A percentile compares a stretch with the other conserved stretches of the same genome.
phyloP scores from a whole-genome alignment of 805 yeast species.

The Crinitomyces ghanaensis region DNA sequence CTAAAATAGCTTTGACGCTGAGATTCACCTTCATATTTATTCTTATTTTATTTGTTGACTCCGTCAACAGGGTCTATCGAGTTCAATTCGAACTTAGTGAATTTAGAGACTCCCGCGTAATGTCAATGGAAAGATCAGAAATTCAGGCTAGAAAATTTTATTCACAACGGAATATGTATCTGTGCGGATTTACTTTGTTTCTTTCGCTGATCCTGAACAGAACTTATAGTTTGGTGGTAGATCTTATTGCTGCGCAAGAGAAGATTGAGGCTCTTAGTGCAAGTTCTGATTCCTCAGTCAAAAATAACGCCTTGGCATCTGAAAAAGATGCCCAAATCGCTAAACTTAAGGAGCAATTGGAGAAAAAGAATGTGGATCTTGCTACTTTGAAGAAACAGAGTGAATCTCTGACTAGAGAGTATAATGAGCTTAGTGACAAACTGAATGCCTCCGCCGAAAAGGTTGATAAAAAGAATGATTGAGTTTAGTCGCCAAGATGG shows the following conservation, averaged over 20 bases:
- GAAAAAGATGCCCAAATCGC: constrained; percentile 32
- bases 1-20: constrained; percentile 62
- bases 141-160: constrained; percentile 85
- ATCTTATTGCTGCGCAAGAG: constrained; percentile 38
- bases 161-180: constrained; percentile 91
- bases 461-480: constrained; percentile 23
- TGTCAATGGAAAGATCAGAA: constrained; percentile 56
- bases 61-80: constrained; percentile 69
- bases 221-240: constrained; percentile 39
- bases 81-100: constrained; percentile 48
- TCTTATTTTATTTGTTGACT: constrained; percentile 71
- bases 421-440: constrained; percentile 36
- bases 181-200: constrained; percentile 91
- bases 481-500: too few species aligned
- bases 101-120: constrained; percentile 22
- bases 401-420: constrained; percentile 49
- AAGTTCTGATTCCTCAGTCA: constrained; percentile 15
- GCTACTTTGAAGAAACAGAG: constrained; percentile 65
- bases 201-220: constrained; percentile 75
- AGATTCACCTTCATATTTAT: constrained; percentile 79
- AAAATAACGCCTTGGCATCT: constrained; percentile 20
- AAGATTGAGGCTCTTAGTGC: constrained; percentile 32
- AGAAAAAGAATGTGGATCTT: constrained; percentile 53
- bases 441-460: too few species aligned
- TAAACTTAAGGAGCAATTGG: constrained; percentile 39